Evolutionary conservation across 1,139 yeast species (phyloP), one percentile per base, ranked within the genome.

Genomic region (Yamadazyma diospyri): DNA sequence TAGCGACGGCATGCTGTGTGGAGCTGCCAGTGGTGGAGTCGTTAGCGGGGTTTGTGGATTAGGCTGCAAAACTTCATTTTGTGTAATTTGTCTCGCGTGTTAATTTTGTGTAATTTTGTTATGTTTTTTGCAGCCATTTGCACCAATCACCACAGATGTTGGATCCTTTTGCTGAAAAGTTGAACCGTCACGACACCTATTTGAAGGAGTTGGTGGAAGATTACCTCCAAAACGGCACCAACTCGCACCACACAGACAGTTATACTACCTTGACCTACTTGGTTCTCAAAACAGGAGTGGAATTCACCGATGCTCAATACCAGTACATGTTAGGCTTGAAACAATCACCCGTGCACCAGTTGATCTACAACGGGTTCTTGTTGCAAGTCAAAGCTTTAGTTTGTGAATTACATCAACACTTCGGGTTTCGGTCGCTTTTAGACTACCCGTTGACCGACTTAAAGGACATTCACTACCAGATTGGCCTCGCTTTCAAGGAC

Each of bases 361-460:
- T 22, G 9, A 28, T 43, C 7, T 40, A 15, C 21, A 9, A 16
- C 2, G 36, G 30, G 8, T 29, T 43, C 3, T 6, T 32, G 1
- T 10, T 17, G 2, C 29, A 34, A 19, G 18, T 42, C 2, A n/a
- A 16, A 7, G 15, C 13, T 9, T 30, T 33, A 3, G 39, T 39
- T 10, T 4, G 16, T 2, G 25, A 29, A 2, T 11, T 43, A 2
- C 26, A 23, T 17, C 3, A 12, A 2, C 18, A 16, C 11, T 40
- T 38, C 27, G 24, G 29, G 7, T 38, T 31, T 21, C 21, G 21
- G 3, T 16, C 30, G 6, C 34, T 45, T 12, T 25, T 37, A 5
- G 16, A 29, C 4, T 7, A 38, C 10, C 49, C 49, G 4, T 31
- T 45, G 25, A 45, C 49, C 6, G 32, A 43, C 13, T n/a, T 44